Percentiles rank a stretch among this genome's conserved stretches.
phyloP scores from a whole-genome alignment of 164 flowering plant genomes.

The Saururus chinensis region DNA sequence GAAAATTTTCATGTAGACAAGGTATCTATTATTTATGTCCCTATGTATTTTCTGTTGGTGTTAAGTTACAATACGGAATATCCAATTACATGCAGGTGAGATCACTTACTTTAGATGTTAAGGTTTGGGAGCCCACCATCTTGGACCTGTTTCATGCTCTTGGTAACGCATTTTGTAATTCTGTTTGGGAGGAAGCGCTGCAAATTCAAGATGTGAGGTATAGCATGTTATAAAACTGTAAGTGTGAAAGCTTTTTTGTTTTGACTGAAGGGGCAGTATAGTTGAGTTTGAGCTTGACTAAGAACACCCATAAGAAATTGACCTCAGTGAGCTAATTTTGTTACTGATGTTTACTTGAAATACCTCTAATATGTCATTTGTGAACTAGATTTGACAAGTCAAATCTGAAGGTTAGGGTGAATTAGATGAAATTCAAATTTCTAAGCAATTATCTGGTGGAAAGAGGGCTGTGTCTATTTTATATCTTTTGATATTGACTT shows the following conservation, averaged over 20 bases:
- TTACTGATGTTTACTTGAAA: neutral
- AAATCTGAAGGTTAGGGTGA: too few species aligned
- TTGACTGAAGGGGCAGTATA: neutral
- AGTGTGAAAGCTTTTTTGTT: neutral
- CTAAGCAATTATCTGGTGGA: too few species aligned
- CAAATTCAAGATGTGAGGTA: slow-evolving; percentile 43
- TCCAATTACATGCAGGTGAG: slow-evolving; percentile 54
- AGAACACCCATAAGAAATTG: neutral
- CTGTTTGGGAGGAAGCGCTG: slow-evolving; percentile 81
- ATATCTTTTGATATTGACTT: too few species aligned
- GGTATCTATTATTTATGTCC: neutral
- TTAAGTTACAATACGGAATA: neutral
- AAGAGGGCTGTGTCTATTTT: too few species aligned
- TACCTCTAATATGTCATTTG: neutral
- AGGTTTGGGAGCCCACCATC: slow-evolving; percentile 85
- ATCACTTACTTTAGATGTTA: slow-evolving; percentile 81
- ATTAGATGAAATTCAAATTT: too few species aligned
- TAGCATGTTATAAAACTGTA: neutral
- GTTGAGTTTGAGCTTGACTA: neutral
- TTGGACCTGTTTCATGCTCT: slow-evolving; percentile 58
- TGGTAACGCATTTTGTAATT: slow-evolving; percentile 80
- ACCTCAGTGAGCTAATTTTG: neutral
- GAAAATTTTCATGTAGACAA: neutral
- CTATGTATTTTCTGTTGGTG: neutral
- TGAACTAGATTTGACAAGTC: neutral